Evolutionary conservation across 2,329 filamentous ascomycete genomes (phyloP).

Genomic region (Claviceps sp.): DNA sequence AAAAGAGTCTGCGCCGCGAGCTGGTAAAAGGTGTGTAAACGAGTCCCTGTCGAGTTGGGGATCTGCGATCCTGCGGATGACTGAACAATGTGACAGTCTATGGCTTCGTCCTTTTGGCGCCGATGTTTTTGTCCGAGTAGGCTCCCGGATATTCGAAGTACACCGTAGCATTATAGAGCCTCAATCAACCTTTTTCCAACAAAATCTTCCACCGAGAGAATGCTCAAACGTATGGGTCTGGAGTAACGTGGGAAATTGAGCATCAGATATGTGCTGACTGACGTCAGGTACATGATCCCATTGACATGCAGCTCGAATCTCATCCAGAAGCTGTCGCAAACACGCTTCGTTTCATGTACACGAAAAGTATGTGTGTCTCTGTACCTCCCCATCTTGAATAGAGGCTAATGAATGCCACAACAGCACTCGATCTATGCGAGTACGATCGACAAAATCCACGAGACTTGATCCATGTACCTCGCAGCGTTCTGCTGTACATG

Average conservation of each 20-base stretch:
- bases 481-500: slow-evolving; percentile 20
- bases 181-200: slow-evolving; percentile 21
- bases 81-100: slow-evolving; percentile 10
- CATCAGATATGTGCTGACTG: neutral
- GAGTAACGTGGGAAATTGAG: neutral
- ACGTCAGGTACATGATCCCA: slow-evolving; percentile 15
- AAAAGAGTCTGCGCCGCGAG: slow-evolving; percentile 15
- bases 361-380: slow-evolving; percentile 13
- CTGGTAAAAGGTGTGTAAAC: slow-evolving; percentile 13
- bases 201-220: slow-evolving; percentile 17
- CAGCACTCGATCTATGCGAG: slow-evolving; percentile 11
- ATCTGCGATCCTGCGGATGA: neutral
- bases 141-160: slow-evolving; percentile 13
- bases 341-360: slow-evolving; percentile 23
- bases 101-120: slow-evolving; percentile 20
- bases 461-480: slow-evolving; percentile 17
- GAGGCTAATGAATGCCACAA: neutral
- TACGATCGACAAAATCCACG: slow-evolving; percentile 11
- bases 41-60: neutral
- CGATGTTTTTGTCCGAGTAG: slow-evolving; percentile 18
- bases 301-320: slow-evolving; percentile 13
- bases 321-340: slow-evolving; percentile 15
- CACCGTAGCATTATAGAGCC: slow-evolving; percentile 22
- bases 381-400: neutral
- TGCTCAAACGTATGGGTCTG: slow-evolving; percentile 8